Evolutionary conservation across 139 green algal genomes (phyloP), one percentile per base, ranked within the genome.

Genomic region (Micromonas commoda): DNA sequence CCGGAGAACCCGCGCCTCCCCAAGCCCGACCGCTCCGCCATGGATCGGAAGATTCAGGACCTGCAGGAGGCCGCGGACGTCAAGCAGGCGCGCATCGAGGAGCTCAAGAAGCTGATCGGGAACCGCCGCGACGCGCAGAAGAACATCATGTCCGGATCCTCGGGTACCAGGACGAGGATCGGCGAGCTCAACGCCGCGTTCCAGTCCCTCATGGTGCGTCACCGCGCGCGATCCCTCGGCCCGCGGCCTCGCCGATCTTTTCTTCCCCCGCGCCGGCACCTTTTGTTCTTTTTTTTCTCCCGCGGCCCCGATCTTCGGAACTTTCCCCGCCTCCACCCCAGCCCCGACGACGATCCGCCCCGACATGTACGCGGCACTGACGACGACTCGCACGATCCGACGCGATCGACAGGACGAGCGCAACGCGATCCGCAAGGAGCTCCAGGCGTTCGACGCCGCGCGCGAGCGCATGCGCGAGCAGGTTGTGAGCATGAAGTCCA

Each of bases 341-440:
- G n/a, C n/a, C n/a, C n/a, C n/a, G n/a, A n/a, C n/a, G n/a, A n/a
- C n/a, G n/a, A n/a, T n/a, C n/a, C n/a, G n/a, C n/a, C n/a, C n/a
- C n/a, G n/a, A n/a, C n/a, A n/a, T n/a, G n/a, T n/a, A n/a, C n/a
- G n/a, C n/a, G n/a, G n/a, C n/a, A n/a, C n/a, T n/a, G n/a, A n/a
- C n/a, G n/a, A n/a, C n/a, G n/a, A n/a, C n/a, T n/a, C n/a, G n/a
- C n/a, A n/a, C n/a, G n/a, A n/a, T n/a, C n/a, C n/a, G n/a, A n/a
- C n/a, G n/a, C n/a, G n/a, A n/a, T n/a, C n/a, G n/a, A 26, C 66
- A 53, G 66, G 29, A 73, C 9, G 28, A 73, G 66, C 24, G 39
- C 16, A 78, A 88, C 35, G 70, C 78, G 37, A 67, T 87, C n/a
- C 78, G 81, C 24, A 74, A 77, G 51, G 77, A 87, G 64, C 78